Percentiles rank a stretch among this genome's conserved stretches.
phyloP scores from a whole-genome alignment of 2,329 filamentous ascomycete species.

The Fusarium secorum region DNA sequence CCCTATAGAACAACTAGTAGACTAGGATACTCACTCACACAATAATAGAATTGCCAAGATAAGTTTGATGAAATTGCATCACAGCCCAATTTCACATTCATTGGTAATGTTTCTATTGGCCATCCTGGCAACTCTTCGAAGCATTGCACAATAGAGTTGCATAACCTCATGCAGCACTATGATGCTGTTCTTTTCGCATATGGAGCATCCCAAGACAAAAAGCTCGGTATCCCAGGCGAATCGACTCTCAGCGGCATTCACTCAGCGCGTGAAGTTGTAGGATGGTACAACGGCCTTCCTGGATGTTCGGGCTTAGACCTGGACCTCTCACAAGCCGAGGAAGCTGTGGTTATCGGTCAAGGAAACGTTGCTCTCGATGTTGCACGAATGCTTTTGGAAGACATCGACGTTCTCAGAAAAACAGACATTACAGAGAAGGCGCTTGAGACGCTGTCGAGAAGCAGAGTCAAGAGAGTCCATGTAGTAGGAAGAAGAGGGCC shows the following conservation, averaged over 20 bases:
- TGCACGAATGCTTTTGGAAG: constrained; percentile 82
- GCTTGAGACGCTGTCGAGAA: constrained; percentile 74
- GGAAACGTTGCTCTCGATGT: constrained; percentile 97
- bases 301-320: constrained; percentile 78
- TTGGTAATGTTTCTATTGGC: constrained; percentile 88
- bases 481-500: constrained; percentile 91
- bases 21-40: constrained; percentile 12
- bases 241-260: constrained; percentile 75
- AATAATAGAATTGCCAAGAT: constrained; percentile 83
- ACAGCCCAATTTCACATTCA: constrained; percentile 84
- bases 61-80: constrained; percentile 89
- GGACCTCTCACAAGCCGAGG: constrained; percentile 76
- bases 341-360: constrained; percentile 89
- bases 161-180: constrained; percentile 79
- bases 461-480: constrained; percentile 78
- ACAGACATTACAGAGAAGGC: constrained; percentile 93
- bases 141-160: constrained; percentile 67
- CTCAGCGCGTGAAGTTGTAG: constrained; percentile 92
- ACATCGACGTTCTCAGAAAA: constrained; percentile 74
- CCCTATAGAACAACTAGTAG: not conserved
- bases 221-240: constrained; percentile 82
- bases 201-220: constrained; percentile 84
- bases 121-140: constrained; percentile 51
- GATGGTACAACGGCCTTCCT: constrained; percentile 97
- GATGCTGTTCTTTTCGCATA: constrained; percentile 93